phyloP scores from a whole-genome alignment of 441 rosid genomes.

The Theobroma grandiflorum region DNA sequence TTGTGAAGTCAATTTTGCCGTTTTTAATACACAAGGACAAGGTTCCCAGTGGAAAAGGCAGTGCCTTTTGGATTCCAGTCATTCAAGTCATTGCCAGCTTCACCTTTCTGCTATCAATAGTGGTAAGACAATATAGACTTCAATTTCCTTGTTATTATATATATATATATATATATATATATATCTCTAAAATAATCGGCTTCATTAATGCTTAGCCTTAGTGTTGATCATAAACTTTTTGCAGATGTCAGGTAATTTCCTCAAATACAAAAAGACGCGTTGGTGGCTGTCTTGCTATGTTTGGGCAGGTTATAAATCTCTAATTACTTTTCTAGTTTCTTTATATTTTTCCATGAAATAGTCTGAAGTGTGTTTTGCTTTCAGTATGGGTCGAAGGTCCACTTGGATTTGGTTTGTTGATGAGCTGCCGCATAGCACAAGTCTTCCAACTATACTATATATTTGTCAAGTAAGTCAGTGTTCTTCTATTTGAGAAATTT shows the following conservation, averaged over 20 bases:
- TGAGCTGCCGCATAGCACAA: conserved; percentile 88
- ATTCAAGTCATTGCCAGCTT: conserved; percentile 84
- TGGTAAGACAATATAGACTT: conserved; percentile 48
- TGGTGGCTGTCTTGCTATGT: conserved; percentile 86
- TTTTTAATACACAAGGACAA: conserved; percentile 73
- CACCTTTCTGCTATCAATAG: conserved; percentile 66
- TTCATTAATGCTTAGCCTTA: not conserved
- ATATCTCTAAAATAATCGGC: not conserved
- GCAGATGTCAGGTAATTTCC: conserved; percentile 68
- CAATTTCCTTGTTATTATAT: conserved; percentile 12
- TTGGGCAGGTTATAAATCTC: conserved; percentile 77
- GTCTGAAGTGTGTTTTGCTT: conserved; percentile 29
- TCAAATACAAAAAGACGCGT: conserved; percentile 53
- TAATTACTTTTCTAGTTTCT: conserved; percentile 13
- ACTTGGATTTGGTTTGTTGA: conserved; percentile 85
- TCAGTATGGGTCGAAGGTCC: conserved; percentile 96
- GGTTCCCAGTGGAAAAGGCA: conserved; percentile 69
- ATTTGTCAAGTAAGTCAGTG: conserved; percentile 76
- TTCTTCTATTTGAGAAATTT: conserved; percentile 4
- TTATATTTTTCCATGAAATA: conserved; percentile 12
- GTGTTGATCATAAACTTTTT: conserved; percentile 17
- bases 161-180: not conserved
- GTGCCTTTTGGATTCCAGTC: conserved; percentile 91
- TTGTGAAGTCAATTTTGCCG: conserved; percentile 59
- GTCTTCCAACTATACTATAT: conserved; percentile 84